Conservation (phyloP, 2,329 filamentous ascomycete species). For the Plenodomus lindquistii region DNA sequence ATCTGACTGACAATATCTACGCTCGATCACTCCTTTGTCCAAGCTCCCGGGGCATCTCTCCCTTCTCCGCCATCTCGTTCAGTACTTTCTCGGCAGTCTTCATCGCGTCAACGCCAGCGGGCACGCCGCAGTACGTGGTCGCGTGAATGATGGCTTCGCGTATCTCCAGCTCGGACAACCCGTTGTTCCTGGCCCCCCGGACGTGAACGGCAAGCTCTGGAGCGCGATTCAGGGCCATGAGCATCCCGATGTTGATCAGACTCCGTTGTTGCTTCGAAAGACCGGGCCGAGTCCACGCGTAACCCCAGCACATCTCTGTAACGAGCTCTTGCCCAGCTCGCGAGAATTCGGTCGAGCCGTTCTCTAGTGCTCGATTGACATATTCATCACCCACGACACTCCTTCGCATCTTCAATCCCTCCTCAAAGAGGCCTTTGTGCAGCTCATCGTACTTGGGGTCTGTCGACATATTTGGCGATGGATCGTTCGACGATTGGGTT, state of each 20-base stretch:
- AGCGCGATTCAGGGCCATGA: conserved; percentile 63
- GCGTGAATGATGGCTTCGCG: conserved; percentile 60
- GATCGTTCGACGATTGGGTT: conserved; percentile 10
- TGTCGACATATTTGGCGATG: conserved; percentile 41
- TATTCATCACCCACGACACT: conserved; percentile 65
- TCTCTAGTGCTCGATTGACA: conserved; percentile 61
- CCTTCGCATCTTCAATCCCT: conserved; percentile 63
- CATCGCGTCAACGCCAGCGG: conserved; percentile 59
- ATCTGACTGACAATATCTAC: too few relatives aligned
- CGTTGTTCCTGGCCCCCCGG: conserved; percentile 66
- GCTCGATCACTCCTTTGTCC: conserved; percentile 35
- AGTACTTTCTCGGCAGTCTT: conserved; percentile 56
- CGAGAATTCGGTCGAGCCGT: conserved; percentile 62
- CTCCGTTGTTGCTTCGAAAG: conserved; percentile 64
- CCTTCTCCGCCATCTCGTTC: conserved; percentile 56
- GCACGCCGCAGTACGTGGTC: conserved; percentile 58
- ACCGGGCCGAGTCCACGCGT: conserved; percentile 65
- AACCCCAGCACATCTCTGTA: conserved; percentile 68
- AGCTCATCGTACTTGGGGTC: conserved; percentile 47
- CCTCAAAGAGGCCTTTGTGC: conserved; percentile 62
- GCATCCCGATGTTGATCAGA: conserved; percentile 67
- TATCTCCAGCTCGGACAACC: conserved; percentile 64
- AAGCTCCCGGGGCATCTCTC: conserved; percentile 43
- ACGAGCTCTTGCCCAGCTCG: conserved; percentile 65
- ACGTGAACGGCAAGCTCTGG: conserved; percentile 65